Evolutionary conservation across 169 alveolate genomes (phyloP).

Genomic region (Plasmodium gaboni): DNA sequence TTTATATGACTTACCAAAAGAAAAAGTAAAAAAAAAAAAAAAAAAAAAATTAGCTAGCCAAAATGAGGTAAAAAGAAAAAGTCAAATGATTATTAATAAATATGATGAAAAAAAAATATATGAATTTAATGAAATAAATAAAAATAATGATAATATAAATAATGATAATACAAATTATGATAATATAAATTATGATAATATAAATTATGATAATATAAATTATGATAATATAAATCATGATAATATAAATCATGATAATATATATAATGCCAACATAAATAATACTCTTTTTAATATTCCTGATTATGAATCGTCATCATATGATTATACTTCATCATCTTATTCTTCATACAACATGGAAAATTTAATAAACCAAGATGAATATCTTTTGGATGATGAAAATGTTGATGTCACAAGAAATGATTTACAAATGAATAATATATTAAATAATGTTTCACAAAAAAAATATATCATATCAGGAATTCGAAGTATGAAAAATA

Average conservation of each 20-base stretch:
- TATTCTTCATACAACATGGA: conserved; percentile 45
- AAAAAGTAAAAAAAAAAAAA: background rate
- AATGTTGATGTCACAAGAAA: background rate
- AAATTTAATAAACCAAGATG: conserved; percentile 23
- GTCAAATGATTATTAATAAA: background rate
- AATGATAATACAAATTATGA: background rate
- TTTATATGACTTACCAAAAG: conserved; percentile 32
- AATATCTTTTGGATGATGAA: conserved; percentile 25
- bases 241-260: too few species aligned
- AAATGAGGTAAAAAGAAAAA: background rate
- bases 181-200: too few species aligned
- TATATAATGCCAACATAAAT: too few species aligned
- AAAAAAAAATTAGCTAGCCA: background rate
- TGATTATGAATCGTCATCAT: too few species aligned
- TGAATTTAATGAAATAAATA: background rate
- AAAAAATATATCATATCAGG: conserved; percentile 52
- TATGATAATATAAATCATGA: too few species aligned
- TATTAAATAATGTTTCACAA: background rate
- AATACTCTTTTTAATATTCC: too few species aligned
- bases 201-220: too few species aligned
- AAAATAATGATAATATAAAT: background rate
- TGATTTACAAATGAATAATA: too few species aligned
- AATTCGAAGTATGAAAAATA: conserved; percentile 51
- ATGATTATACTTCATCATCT: conserved; percentile 2
- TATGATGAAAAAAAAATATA: background rate